Base-by-base conservation (phyloP, 2,329 filamentous ascomycete genomes). In the Colletotrichum tropicale region DNA sequence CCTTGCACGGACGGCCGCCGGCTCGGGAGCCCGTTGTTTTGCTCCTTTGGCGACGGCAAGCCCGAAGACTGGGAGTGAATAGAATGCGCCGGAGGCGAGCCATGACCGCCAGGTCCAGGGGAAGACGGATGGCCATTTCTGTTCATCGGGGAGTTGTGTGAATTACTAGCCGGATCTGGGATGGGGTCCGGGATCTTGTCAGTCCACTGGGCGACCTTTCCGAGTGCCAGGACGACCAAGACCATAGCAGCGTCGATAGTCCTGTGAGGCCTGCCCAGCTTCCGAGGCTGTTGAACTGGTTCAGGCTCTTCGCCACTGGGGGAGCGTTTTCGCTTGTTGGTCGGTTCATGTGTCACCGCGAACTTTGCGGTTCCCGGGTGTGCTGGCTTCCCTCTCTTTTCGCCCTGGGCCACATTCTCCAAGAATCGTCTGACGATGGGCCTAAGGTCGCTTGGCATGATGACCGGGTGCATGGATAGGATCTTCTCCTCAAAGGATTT, bases 211-310 rank as follows among this genome's bases (percentile, higher is more conserved):
- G 95, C 96, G 15, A 98, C 94, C 81, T 95, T 96, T 21, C 97
- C 97, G 8, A 99, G 86, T 0, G 96, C 96, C 70, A 98, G 88
- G 1, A 98, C 92, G 6, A 96, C 88, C 4, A 98, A 89, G 2
- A 98, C 91, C 52, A 98, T 89, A 0, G 96, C 96, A 78, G 95
- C 98, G 69, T 93, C 90, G 18, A 97, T 92, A 9, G 94, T 95
- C 68, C 93, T 88, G 78, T 89, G 90, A 4, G 91, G 91, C 71
- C 87, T 87, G 5, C 88, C 87, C 8, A 86, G 84, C 78, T 88
- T 89, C 38, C 77, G 68, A 3, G 74, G 58, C 1, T 34, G 24
- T 1, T 58, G 74, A 6, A 34, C 52, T 5, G 71, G 52, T 8
- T 74, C 74, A 15, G 69, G 30, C 71, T 75, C 70, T 30, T 78